Conservation (phyloP, 345 rosid genomes). For the Theobroma cacao region DNA sequence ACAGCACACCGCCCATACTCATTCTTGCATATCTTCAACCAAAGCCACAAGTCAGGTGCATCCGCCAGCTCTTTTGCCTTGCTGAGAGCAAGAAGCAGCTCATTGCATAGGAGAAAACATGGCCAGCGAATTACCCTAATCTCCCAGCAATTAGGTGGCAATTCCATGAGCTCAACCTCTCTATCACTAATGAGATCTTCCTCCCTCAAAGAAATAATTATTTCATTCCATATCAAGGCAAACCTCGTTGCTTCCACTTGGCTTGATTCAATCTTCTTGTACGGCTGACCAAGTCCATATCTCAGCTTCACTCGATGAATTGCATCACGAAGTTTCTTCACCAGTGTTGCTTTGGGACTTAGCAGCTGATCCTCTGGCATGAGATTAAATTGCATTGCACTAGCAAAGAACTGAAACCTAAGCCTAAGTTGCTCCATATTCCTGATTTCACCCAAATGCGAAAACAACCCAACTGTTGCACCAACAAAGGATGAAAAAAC, state of each 20-base stretch:
- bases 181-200: slow-evolving; percentile 77
- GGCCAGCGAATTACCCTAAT: slow-evolving; percentile 94
- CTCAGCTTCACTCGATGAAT: slow-evolving; percentile 69
- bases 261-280: slow-evolving; percentile 76
- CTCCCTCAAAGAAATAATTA: slow-evolving; percentile 68
- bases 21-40: slow-evolving; percentile 71
- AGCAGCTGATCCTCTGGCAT: slow-evolving; percentile 62
- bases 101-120: slow-evolving; percentile 79
- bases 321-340: slow-evolving; percentile 77
- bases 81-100: slow-evolving; percentile 79
- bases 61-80: slow-evolving; percentile 71
- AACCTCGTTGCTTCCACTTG: slow-evolving; percentile 84
- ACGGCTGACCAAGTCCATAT: slow-evolving; percentile 81
- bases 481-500: slow-evolving; percentile 72
- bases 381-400: slow-evolving; percentile 91
- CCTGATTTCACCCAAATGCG: slow-evolving; percentile 91
- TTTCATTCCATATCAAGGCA: slow-evolving; percentile 93
- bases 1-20: slow-evolving; percentile 93
- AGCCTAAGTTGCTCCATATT: slow-evolving; percentile 81
- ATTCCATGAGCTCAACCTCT: slow-evolving; percentile 77
- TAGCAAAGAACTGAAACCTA: slow-evolving; percentile 87
- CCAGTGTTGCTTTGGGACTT: slow-evolving; percentile 52
- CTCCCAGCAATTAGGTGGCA: slow-evolving; percentile 82
- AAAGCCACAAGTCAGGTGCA: slow-evolving; percentile 71
- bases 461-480: slow-evolving; percentile 59